These are phyloP conservation scores for Vicia sativa DNA, from an alignment of 306 rosid genomes.

Conservation along the genomic window DNA sequence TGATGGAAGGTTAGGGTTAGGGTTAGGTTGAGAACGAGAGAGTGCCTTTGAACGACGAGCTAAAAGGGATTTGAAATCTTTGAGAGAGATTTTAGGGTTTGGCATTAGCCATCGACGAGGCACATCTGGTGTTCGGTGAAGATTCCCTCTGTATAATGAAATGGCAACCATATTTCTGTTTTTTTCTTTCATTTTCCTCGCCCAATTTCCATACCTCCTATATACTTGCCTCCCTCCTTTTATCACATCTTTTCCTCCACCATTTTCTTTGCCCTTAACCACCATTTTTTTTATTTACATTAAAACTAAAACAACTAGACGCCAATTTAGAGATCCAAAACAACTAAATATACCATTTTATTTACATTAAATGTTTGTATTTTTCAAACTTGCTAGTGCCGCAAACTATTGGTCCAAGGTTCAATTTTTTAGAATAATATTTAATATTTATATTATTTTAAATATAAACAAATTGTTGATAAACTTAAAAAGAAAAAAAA, in stretches of 20 bases:
- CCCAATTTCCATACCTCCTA: neutral
- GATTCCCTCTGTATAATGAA: conserved; percentile 94
- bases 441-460: no score
- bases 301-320: no score
- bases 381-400: no score
- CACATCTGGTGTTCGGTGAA: conserved; percentile 72
- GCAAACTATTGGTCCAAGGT: no score
- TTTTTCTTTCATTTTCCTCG: neutral
- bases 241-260: neutral
- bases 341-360: no score
- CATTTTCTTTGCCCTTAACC: neutral
- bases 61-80: conserved; percentile 73
- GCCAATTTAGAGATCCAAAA: no score
- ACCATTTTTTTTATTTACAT: no score
- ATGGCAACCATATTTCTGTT: conserved; percentile 69
- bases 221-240: neutral
- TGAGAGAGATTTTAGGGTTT: conserved; percentile 64
- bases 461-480: no score
- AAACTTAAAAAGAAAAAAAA: no score
- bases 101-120: conserved; percentile 95
- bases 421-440: no score
- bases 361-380: no score
- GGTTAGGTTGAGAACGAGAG: conserved; percentile 43
- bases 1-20: conserved; percentile 35
- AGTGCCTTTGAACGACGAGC: conserved; percentile 82